phyloP scores from a whole-genome alignment of 1,139 yeast species.

The Candida dubliniensis region DNA sequence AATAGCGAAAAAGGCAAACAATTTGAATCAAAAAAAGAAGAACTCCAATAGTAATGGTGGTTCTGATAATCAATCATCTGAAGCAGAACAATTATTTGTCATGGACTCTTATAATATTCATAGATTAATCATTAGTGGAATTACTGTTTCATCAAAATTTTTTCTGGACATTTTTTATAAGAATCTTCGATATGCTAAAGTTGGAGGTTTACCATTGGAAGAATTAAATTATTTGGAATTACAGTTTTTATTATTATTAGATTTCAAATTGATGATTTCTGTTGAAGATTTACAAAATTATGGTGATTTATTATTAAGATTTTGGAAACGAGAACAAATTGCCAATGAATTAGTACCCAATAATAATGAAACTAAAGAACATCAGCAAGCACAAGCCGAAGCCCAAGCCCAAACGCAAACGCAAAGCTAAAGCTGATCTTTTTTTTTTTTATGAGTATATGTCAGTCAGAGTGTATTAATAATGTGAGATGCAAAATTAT shows the following conservation, averaged over 20 bases:
- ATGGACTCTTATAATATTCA: slow-evolving; percentile 97
- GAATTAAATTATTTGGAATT: slow-evolving; percentile 91
- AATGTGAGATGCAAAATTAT: too few species aligned
- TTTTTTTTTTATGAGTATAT: too few species aligned
- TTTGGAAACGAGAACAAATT: slow-evolving; percentile 72
- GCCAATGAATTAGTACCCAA: slow-evolving; percentile 35
- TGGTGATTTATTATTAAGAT: slow-evolving; percentile 80
- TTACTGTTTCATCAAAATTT: slow-evolving; percentile 93
- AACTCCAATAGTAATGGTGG: slow-evolving; percentile 17
- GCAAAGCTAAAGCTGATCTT: too few species aligned
- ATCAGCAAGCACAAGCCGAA: too few species aligned
- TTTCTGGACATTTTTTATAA: slow-evolving; percentile 95
- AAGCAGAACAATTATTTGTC: slow-evolving; percentile 67
- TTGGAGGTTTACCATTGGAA: slow-evolving; percentile 93
- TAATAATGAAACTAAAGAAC: slow-evolving; percentile 9
- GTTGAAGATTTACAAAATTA: slow-evolving; percentile 89
- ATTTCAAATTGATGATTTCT: slow-evolving; percentile 83
- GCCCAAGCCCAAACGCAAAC: not conserved
- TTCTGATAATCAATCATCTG: slow-evolving; percentile 12
- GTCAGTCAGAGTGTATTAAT: too few species aligned
- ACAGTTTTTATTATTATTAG: slow-evolving; percentile 80
- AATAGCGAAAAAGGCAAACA: slow-evolving; percentile 85
- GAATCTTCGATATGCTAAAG: slow-evolving; percentile 93
- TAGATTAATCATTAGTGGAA: slow-evolving; percentile 91
- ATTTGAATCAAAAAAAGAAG: slow-evolving; percentile 31